Conservation (phyloP, 768 basidiomycete species). For the Thelephora ganbajun region DNA sequence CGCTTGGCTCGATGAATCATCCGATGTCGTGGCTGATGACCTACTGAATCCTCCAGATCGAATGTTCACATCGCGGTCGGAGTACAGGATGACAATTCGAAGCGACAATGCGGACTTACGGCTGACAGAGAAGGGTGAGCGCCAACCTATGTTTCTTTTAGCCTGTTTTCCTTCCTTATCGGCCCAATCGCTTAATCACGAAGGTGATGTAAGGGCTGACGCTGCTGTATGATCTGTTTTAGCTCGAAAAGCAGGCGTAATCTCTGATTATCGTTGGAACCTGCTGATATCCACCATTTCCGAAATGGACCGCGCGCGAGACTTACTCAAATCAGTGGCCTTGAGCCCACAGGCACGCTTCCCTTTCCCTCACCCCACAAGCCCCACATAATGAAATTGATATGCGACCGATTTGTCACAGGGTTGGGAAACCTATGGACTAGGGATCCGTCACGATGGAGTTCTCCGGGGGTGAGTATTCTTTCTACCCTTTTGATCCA, state of each 20-base stretch:
- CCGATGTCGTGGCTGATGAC: neutral
- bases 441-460: slow-evolving; percentile 28
- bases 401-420: slow-evolving; percentile 8
- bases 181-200: neutral
- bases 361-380: neutral
- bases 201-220: neutral
- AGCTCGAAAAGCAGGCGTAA: slow-evolving; percentile 28
- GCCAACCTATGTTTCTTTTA: neutral
- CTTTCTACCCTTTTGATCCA: neutral
- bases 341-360: slow-evolving; percentile 30
- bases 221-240: slow-evolving; percentile 1
- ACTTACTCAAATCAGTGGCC: slow-evolving; percentile 19
- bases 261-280: slow-evolving; percentile 30
- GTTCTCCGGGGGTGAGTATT: slow-evolving; percentile 25
- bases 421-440: slow-evolving; percentile 29
- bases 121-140: slow-evolving; percentile 59
- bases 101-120: slow-evolving; percentile 84
- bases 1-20: neutral
- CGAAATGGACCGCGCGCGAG: slow-evolving; percentile 20
- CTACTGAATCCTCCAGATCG: slow-evolving; percentile 37
- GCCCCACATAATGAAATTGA: neutral
- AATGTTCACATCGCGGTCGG: slow-evolving; percentile 87
- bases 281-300: slow-evolving; percentile 19
- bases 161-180: neutral
- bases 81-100: slow-evolving; percentile 79